phyloP scores from a whole-genome alignment of 169 alveolate genomes.

The Theileria parva region DNA sequence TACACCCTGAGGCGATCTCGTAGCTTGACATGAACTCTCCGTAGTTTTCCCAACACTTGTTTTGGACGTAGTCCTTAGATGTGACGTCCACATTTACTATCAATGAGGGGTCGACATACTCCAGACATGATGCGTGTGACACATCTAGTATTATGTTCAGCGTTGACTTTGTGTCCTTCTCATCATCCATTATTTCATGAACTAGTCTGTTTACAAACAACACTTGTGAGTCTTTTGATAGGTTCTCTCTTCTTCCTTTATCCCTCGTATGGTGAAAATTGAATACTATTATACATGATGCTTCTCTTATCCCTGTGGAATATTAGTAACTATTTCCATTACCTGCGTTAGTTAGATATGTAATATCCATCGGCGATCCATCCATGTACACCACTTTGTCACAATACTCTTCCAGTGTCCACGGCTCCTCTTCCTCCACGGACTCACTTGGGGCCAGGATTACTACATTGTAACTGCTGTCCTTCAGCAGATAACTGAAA shows the following conservation, averaged over 20 bases:
- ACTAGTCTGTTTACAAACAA: conserved; percentile 47
- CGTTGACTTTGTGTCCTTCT: conserved; percentile 13
- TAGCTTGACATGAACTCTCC: conserved; percentile 77
- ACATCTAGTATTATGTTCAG: conserved; percentile 64
- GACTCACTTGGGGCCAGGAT: conserved; percentile 67
- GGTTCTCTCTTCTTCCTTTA: conserved; percentile 13
- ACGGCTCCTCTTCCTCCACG: conserved; percentile 36
- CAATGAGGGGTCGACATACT: conserved; percentile 76
- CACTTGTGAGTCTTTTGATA: conserved; percentile 58
- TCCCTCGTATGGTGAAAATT: conserved; percentile 40
- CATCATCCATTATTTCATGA: conserved; percentile 16
- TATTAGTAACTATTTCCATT: conserved; percentile 19
- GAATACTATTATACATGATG: conserved; percentile 38
- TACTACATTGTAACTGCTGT: conserved; percentile 56
- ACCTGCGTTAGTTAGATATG: conserved; percentile 67
- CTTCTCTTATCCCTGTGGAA: conserved; percentile 30
- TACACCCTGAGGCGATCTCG: conserved; percentile 77
- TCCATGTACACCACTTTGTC: conserved; percentile 65
- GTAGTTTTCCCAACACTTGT: conserved; percentile 76
- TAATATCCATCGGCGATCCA: conserved; percentile 71
- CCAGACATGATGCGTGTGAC: conserved; percentile 75
- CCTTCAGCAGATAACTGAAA: conserved; percentile 36
- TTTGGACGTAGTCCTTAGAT: conserved; percentile 69
- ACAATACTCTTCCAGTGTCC: conserved; percentile 48
- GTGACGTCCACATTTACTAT: conserved; percentile 69